Evolutionary conservation across 441 rosid genomes (phyloP), one percentile per base, ranked within the genome.

Genomic region (Adansonia madagascariensis): DNA sequence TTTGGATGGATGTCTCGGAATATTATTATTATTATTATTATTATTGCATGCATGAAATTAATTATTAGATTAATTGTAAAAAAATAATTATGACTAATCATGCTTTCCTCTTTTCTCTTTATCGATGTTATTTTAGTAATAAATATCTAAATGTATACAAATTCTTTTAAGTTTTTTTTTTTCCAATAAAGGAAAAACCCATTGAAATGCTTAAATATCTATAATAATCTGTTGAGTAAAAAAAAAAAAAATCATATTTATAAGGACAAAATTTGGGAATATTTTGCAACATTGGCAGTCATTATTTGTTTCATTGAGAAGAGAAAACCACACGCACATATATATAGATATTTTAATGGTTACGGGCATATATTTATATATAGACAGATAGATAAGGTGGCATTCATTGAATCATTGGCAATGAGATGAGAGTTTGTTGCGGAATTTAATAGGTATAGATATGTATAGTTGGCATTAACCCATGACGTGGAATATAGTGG

Each of bases 341-440:
- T 8, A 8, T 18, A 3, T 20, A 57, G 39, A 60, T 20, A 59
- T 20, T 59, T 59, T 59, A 20, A 24, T 24, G 27, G 27, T 24
- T 24, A 24, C 1, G 27, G 27, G 1, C 27, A 24, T 24, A 27
- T 27, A 27, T 27, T 27, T 27, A 27, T 27, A 27, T 27, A 0
- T 27, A 27, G 35, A 27, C 35, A 27, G 39, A 43, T 3, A 43
- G 74, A 70, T 15, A 50, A 27, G 57, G 60, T 27, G 35, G 62
- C 14, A 15, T 50, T 49, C 7, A 0, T 71, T 31, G 61, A 22
- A 27, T 27, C 4, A 47, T 10, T 1, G 7, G 44, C n/a, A 50
- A 50, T 50, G 17, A 17, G 63, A n/a, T 8, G 27, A 53, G 49
- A 71, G 35, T 55, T 55, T 53, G 75, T 71, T 55, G 75, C 17